Evolutionary conservation across 2,329 filamentous ascomycete species (phyloP).

Genomic region (Bipolaris zeicola): DNA sequence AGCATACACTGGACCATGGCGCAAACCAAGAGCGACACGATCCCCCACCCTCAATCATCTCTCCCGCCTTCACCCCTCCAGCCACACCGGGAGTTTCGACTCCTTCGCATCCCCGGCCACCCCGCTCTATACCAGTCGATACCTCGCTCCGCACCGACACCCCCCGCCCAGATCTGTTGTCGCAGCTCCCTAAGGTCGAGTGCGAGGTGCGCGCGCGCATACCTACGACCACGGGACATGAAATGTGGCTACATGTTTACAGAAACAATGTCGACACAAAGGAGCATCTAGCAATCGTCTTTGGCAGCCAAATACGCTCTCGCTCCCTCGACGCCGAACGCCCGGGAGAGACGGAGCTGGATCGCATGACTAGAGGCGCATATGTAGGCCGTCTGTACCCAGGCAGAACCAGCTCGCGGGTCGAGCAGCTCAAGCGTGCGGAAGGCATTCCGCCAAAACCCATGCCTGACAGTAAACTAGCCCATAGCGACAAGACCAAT

Average conservation of each 20-base stretch:
- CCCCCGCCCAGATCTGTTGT: slow-evolving; percentile 73
- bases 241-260: slow-evolving; percentile 98
- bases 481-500: slow-evolving; percentile 13
- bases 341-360: slow-evolving; percentile 81
- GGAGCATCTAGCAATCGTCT: slow-evolving; percentile 96
- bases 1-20: slow-evolving; percentile 24
- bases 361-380: slow-evolving; percentile 91
- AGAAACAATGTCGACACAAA: slow-evolving; percentile 92
- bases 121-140: slow-evolving; percentile 53
- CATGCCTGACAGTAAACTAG: slow-evolving; percentile 11
- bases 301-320: slow-evolving; percentile 81
- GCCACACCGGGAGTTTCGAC: slow-evolving; percentile 42
- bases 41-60: slow-evolving; percentile 53
- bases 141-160: slow-evolving; percentile 36
- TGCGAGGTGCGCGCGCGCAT: slow-evolving; percentile 95
- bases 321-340: slow-evolving; percentile 71
- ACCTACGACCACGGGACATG: slow-evolving; percentile 85
- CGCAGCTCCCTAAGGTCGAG: slow-evolving; percentile 80
- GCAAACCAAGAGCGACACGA: slow-evolving; percentile 17
- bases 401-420: slow-evolving; percentile 76
- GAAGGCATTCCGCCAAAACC: slow-evolving; percentile 35
- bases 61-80: slow-evolving; percentile 54
- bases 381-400: slow-evolving; percentile 89
- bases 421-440: slow-evolving; percentile 58
- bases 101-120: slow-evolving; percentile 42